These are phyloP conservation scores for Staphylotrichum longicolle DNA, from an alignment of 495 filamentous ascomycete species.

Conservation along the genomic window DNA sequence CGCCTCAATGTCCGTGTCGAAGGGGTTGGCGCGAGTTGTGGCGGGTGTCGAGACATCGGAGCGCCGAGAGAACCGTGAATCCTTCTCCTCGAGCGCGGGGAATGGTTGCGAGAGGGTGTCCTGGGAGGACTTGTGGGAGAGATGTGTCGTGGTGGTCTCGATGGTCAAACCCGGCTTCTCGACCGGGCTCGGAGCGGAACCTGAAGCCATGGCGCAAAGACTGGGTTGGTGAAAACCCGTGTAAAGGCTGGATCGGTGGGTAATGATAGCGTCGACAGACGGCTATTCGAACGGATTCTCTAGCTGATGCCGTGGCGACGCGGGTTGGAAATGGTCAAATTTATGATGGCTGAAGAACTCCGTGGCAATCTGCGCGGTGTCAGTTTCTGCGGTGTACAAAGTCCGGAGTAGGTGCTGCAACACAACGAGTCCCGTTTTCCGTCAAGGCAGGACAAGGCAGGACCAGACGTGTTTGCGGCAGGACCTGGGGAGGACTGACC, in stretches of 20 bases:
- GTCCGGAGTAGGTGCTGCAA: background rate
- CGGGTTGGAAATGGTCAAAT: background rate
- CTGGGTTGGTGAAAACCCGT: slow-evolving; percentile 1
- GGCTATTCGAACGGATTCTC: slow-evolving; percentile 2
- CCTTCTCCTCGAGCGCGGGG: slow-evolving; percentile 32
- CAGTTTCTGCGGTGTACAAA: background rate
- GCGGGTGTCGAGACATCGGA: slow-evolving; percentile 41
- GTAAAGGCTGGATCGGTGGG: slow-evolving; percentile 21
- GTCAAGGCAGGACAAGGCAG: slow-evolving; percentile 12
- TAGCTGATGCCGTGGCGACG: background rate
- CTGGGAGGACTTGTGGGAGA: slow-evolving; percentile 29
- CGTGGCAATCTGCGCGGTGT: background rate
- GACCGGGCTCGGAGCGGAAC: slow-evolving; percentile 24
- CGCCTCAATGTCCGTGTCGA: slow-evolving; percentile 50
- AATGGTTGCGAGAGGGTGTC: slow-evolving; percentile 30
- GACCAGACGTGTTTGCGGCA: slow-evolving; percentile 11
- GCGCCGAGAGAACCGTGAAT: slow-evolving; percentile 27
- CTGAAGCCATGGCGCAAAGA: slow-evolving; percentile 31
- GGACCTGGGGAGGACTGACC: slow-evolving; percentile 16
- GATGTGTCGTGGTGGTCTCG: slow-evolving; percentile 28
- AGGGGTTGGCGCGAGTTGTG: slow-evolving; percentile 41
- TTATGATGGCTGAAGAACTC: background rate
- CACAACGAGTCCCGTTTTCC: background rate
- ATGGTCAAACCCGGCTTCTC: slow-evolving; percentile 36
- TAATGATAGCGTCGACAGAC: slow-evolving; percentile 29